Base-by-base conservation (phyloP, 2,329 filamentous ascomycete genomes). In the Colletotrichum australisinense region DNA sequence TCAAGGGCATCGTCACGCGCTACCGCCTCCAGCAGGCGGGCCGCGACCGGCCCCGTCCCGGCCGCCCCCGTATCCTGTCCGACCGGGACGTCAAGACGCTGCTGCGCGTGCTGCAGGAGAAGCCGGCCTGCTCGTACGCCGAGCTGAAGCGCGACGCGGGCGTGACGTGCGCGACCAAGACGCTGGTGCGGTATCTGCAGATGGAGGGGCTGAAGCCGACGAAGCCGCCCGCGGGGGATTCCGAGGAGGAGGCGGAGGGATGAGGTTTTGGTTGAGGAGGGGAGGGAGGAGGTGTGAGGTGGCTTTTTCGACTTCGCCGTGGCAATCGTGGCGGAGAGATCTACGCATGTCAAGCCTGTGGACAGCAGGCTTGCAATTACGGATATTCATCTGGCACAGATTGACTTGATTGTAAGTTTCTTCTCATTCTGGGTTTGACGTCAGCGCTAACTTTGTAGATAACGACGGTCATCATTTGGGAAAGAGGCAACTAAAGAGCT, bases 1-100 rank as follows among this genome's bases (percentile, higher is more conserved):
- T 73, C 71, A 73, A 73, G 62, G 71, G 71, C 16, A 73, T 73
- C 62, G 71, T 73, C 71, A 73, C 71, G 55, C 71, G 71, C 49
- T 73, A 73, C 30, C 71, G 71, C 56, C 71, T 73, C 28, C 71
- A 73, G 62, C 71, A 73, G 71, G 71, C 71, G 35, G 71, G 71
- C 3, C 71, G 71, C 67, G 71, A 73, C 56, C 71, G 71, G 35
- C 71, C 71, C 2, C 71, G 67, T 28, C 71, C 71, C 11, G 71
- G 71, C 24, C 67, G 71, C 22, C 71, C 71, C 4, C 71, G 71
- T 62, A 73, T 73, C 30, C 67, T 71, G 42, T 73, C 71, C 3
- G 71, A 73, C 56, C 56, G 71, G 26, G 71, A 73, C 71, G 71
- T 73, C 67, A 73, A 73, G 71, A 71, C 46, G 26, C 56, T 73